These are phyloP conservation scores for Aspergillus nanangensis DNA, from an alignment of 495 filamentous ascomycete genomes.

Conservation along the genomic window DNA sequence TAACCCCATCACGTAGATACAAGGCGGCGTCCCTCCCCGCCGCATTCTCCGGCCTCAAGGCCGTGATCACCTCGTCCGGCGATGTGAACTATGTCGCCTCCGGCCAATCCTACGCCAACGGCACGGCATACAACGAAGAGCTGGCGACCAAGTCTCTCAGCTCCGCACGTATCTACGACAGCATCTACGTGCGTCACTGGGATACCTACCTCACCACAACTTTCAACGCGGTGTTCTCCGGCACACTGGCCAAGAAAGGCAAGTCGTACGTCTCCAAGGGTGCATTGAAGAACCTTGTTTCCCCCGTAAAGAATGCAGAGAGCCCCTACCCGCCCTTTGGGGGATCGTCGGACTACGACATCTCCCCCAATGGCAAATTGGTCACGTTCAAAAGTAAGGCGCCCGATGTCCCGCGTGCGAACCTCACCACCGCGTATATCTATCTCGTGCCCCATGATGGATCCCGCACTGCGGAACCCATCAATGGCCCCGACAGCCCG, in stretches of 20 bases:
- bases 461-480: conserved; percentile 22
- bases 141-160: conserved; percentile 51
- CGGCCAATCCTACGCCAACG: conserved; percentile 55
- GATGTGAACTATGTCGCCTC: conserved; percentile 58
- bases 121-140: conserved; percentile 56
- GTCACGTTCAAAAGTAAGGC: conserved; percentile 42
- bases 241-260: conserved; percentile 26
- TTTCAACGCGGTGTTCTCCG: conserved; percentile 44
- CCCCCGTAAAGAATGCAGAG: conserved; percentile 40
- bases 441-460: conserved; percentile 37
- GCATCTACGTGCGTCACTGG: conserved; percentile 75
- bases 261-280: conserved; percentile 13
- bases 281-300: conserved; percentile 36
- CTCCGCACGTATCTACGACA: conserved; percentile 62
- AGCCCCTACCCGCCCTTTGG: conserved; percentile 41
- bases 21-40: conserved; percentile 55
- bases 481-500: conserved; percentile 30
- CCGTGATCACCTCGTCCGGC: conserved; percentile 47
- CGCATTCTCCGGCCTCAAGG: conserved; percentile 63
- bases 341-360: conserved; percentile 35
- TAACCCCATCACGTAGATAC: conserved; percentile 29
- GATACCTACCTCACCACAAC: conserved; percentile 57
- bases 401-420: conserved; percentile 32
- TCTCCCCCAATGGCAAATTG: conserved; percentile 35
- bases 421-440: conserved; percentile 35